phyloP scores from a whole-genome alignment of 768 basidiomycete species.

The Mycena vitilis region DNA sequence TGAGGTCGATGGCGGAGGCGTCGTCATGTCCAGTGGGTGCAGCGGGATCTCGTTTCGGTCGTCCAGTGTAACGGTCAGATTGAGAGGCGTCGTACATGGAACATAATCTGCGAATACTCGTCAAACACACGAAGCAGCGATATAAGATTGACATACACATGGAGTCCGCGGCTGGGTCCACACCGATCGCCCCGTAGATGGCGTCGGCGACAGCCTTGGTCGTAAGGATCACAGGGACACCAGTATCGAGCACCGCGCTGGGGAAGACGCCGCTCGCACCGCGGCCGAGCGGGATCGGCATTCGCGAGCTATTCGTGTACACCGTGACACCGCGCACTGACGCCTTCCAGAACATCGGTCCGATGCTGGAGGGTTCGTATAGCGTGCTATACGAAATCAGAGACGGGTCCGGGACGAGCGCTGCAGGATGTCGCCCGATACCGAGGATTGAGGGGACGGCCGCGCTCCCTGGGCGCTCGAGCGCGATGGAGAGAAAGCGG shows the following conservation, averaged over 20 bases:
- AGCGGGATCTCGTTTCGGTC: slow-evolving; percentile 66
- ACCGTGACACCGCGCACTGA: slow-evolving; percentile 68
- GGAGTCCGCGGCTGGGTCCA: slow-evolving; percentile 70
- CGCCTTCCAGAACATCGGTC: slow-evolving; percentile 73
- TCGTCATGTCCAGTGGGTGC: slow-evolving; percentile 82
- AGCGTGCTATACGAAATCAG: slow-evolving; percentile 62
- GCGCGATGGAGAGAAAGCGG: slow-evolving; percentile 75
- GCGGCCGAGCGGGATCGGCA: slow-evolving; percentile 39
- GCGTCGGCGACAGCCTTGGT: slow-evolving; percentile 72
- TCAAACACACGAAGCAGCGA: background rate
- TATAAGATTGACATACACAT: slow-evolving; percentile 53
- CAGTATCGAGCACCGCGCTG: slow-evolving; percentile 79
- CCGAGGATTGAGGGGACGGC: slow-evolving; percentile 70
- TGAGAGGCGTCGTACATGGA: slow-evolving; percentile 76
- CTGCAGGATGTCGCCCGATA: slow-evolving; percentile 74
- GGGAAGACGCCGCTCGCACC: slow-evolving; percentile 55
- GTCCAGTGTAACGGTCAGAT: slow-evolving; percentile 76
- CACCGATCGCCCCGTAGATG: slow-evolving; percentile 80
- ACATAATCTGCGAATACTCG: slow-evolving; percentile 69
- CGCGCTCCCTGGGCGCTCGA: slow-evolving; percentile 74
- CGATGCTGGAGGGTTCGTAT: slow-evolving; percentile 50
- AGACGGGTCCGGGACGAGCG: slow-evolving; percentile 64
- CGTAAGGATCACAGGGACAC: slow-evolving; percentile 75
- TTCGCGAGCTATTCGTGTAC: slow-evolving; percentile 46
- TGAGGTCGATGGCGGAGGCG: slow-evolving; percentile 56